Conservation (phyloP, 495 filamentous ascomycete species). For the Xylaria castorea region DNA sequence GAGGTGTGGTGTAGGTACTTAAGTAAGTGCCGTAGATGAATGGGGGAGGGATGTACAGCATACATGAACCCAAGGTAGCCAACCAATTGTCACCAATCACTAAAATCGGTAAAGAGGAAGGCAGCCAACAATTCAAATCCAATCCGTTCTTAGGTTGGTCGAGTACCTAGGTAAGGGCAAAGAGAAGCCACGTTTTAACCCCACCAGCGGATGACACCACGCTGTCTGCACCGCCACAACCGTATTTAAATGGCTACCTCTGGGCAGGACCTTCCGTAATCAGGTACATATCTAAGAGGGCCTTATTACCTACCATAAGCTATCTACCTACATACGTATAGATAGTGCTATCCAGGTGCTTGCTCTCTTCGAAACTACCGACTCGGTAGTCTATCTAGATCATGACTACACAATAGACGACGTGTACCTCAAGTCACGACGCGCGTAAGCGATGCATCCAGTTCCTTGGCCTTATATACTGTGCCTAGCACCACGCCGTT, state of each 20-base stretch:
- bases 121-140: constrained; percentile 23
- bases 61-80: constrained; percentile 15
- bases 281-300: too few species aligned
- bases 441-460: neutral
- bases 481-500: neutral
- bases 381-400: neutral
- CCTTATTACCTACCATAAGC: too few species aligned
- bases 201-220: constrained; percentile 15
- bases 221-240: constrained; percentile 10
- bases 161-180: neutral
- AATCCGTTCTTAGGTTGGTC: neutral
- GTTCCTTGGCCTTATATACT: neutral
- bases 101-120: constrained; percentile 17
- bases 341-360: neutral
- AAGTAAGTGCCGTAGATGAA: neutral
- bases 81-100: constrained; percentile 12
- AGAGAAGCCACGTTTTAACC: constrained; percentile 24
- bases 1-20: constrained; percentile 12
- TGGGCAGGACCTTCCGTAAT: neutral
- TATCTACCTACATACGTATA: neutral
- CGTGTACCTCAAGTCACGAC: neutral
- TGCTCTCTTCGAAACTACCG: neutral
- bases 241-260: neutral
- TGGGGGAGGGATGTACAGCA: constrained; percentile 3
- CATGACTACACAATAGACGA: neutral